Evolutionary conservation across 805 yeast species (phyloP).

Genomic region (Myxozyma nipponensis): DNA sequence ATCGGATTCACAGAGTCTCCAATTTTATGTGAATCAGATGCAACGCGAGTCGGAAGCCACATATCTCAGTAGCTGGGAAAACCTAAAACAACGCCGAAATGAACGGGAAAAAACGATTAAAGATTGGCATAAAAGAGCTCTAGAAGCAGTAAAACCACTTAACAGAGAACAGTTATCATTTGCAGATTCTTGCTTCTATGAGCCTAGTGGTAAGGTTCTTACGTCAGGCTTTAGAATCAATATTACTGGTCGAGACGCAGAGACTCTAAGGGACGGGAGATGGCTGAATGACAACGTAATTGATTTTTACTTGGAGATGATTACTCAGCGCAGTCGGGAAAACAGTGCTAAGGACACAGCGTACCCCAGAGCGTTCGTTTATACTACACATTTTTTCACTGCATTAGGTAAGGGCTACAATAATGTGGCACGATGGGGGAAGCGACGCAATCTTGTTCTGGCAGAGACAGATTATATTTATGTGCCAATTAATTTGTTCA

Average conservation of each 20-base stretch:
- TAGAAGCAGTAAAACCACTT: constrained; percentile 32
- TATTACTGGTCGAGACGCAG: constrained; percentile 60
- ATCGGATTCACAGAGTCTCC: too few relatives aligned
- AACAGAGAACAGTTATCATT: constrained; percentile 34
- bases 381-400: constrained; percentile 85
- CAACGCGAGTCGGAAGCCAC: too few relatives aligned
- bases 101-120: too few relatives aligned
- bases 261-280: constrained; percentile 60
- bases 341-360: constrained; percentile 32
- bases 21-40: too few relatives aligned
- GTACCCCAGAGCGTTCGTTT: constrained; percentile 53
- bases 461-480: constrained; percentile 61
- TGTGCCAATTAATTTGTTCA: constrained; percentile 79
- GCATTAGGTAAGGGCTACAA: constrained; percentile 67
- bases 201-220: constrained; percentile 32
- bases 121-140: too few relatives aligned
- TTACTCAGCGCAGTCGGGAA: constrained; percentile 44
- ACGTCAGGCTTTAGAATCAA: constrained; percentile 46
- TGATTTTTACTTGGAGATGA: constrained; percentile 66
- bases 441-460: constrained; percentile 65
- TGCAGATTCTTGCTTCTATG: constrained; percentile 36
- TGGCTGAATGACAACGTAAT: constrained; percentile 94
- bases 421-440: constrained; percentile 83
- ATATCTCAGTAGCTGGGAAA: too few relatives aligned
- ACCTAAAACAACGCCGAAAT: too few relatives aligned